Base-by-base conservation (phyloP, 2,329 filamentous ascomycete species). In the Cyphellophora attinorum region DNA sequence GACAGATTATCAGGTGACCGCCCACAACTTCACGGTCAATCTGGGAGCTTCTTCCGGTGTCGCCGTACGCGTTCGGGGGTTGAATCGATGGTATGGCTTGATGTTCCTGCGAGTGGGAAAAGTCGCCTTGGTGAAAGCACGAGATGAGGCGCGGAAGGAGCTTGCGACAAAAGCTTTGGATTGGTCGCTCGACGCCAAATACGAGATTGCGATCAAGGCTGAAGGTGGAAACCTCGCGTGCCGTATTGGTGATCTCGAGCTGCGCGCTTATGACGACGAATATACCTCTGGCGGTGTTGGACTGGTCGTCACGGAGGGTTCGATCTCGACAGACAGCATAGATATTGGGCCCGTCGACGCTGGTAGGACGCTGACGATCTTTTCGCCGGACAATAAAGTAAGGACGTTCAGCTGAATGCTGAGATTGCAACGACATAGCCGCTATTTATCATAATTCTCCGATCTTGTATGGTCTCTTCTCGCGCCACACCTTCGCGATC, bases 401-500 rank as follows among this genome's bases (percentile, higher is more conserved):
- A n/a, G n/a, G n/a, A n/a, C n/a, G n/a, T n/a, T n/a, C n/a, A n/a
- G n/a, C n/a, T n/a, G n/a, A n/a, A n/a, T n/a, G n/a, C n/a, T n/a
- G n/a, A n/a, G n/a, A n/a, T n/a, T n/a, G n/a, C n/a, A n/a, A n/a
- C n/a, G n/a, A n/a, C n/a, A n/a, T n/a, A n/a, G n/a, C n/a, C n/a
- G n/a, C n/a, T n/a, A n/a, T n/a, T n/a, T n/a, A n/a, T n/a, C n/a
- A 25, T 11, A 32, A 13, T 10, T 16, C 11, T 16, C 30, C 30
- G 12, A 11, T 19, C 35, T 48, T 47, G 34, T 62, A 64, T 2
- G 60, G 61, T 37, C 62, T 61, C 5, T 41, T 56, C 12, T 45
- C 37, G 12, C 53, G 48, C 39, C 59, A 61, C 19, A 63, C 60
- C 41, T 51, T 54, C 6, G 61, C 61, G 35, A 65, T 64, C 15